phyloP scores from a whole-genome alignment of 371 early-diverging fungal species.

The Mortierella sp. region DNA sequence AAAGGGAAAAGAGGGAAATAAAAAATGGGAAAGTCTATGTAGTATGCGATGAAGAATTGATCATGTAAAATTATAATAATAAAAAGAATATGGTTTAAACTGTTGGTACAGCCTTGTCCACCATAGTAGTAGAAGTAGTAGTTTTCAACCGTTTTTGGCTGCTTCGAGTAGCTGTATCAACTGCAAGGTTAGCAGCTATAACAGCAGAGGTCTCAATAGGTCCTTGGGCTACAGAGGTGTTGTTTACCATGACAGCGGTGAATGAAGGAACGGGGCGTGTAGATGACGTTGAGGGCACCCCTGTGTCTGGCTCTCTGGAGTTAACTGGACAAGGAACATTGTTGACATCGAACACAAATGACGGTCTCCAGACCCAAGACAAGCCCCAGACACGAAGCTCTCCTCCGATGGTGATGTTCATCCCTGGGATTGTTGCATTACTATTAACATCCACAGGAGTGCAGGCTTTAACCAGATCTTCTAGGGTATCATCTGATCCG shows the following conservation, averaged over 20 bases:
- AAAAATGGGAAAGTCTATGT: conserved; percentile 2
- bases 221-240: background rate
- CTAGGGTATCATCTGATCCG: background rate
- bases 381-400: conserved; percentile 43
- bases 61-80: too few relatives aligned
- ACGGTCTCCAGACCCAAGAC: conserved; percentile 49
- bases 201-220: background rate
- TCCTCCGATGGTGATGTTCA: conserved; percentile 28
- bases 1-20: background rate
- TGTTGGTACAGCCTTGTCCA: too few relatives aligned
- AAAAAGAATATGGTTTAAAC: too few relatives aligned
- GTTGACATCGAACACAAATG: conserved; percentile 21
- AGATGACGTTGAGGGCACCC: conserved; percentile 3
- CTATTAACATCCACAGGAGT: conserved; percentile 2
- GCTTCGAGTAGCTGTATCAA: too few relatives aligned
- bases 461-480: conserved; percentile 27
- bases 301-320: background rate
- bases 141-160: too few relatives aligned
- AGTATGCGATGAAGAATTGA: too few relatives aligned
- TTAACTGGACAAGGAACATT: conserved; percentile 45
- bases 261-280: background rate
- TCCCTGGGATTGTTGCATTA: background rate
- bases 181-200: too few relatives aligned
- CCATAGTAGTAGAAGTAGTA: too few relatives aligned
- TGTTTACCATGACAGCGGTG: background rate